Conservation (phyloP, 768 basidiomycete species). For the Lanmaoa pseudosensibilis region DNA sequence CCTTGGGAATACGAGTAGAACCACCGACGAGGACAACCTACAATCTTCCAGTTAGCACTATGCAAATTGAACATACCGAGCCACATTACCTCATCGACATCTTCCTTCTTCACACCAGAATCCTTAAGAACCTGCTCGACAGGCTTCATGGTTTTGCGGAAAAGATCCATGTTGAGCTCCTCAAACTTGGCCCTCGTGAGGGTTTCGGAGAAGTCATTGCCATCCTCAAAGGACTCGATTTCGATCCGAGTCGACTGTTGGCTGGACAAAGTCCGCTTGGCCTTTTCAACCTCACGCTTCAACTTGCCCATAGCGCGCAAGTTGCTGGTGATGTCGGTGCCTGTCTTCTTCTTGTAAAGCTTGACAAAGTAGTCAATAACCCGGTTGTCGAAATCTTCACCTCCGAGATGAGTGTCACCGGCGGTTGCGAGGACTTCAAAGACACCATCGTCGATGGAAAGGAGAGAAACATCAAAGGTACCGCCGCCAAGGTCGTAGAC, state of each 20-base stretch:
- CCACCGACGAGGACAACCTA: constrained; percentile 91
- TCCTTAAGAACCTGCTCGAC: constrained; percentile 99
- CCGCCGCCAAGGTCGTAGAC: constrained; percentile 99
- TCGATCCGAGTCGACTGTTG: constrained; percentile 92
- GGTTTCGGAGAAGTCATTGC: constrained; percentile 96
- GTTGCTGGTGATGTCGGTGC: constrained; percentile 78
- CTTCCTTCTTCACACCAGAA: constrained; percentile 96
- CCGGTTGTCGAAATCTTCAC: constrained; percentile 95
- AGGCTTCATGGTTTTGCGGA: constrained; percentile 99
- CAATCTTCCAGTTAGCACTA: background rate
- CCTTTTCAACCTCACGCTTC: constrained; percentile 91
- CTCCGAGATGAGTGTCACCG: constrained; percentile 93
- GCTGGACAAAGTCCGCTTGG: constrained; percentile 88
- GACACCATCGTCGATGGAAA: constrained; percentile 92
- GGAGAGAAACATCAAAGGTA: constrained; percentile 97
- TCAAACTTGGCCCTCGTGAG: constrained; percentile 98
- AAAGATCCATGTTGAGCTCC: constrained; percentile 97
- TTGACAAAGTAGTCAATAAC: constrained; percentile 90
- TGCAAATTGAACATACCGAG: background rate
- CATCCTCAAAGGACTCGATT: constrained; percentile 94
- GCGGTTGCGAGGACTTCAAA: constrained; percentile 90
- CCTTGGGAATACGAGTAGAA: constrained; percentile 99
- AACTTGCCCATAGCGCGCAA: constrained; percentile 86
- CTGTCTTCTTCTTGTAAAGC: constrained; percentile 89
- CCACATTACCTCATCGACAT: constrained; percentile 77